A percentile compares a stretch with the other conserved stretches of the same genome.
Evolutionary conservation across 73 alveolate species (phyloP).

Genomic region (Strombidium stylifer): DNA sequence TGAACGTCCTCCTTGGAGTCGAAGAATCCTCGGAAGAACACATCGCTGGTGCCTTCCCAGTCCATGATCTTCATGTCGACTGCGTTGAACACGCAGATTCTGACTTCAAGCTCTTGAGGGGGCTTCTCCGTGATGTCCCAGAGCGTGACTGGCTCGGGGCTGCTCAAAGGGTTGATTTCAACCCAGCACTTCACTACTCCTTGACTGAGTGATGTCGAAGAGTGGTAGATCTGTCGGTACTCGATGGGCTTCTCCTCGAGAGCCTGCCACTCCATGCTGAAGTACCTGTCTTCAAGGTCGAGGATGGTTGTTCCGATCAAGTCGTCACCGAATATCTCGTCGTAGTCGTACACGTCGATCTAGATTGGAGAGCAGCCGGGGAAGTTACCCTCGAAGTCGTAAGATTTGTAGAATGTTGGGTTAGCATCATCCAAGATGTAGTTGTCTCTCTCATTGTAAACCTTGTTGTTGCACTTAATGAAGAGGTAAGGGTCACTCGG

Average conservation of each 20-base stretch:
- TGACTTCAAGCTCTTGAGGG: conserved; percentile 71
- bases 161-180: conserved; percentile 82
- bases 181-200: conserved; percentile 94
- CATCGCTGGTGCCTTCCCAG: conserved; percentile 86
- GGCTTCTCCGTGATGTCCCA: conserved; percentile 92
- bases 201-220: conserved; percentile 79
- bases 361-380: conserved; percentile 94
- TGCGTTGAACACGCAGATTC: conserved; percentile 89
- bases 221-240: conserved; percentile 82
- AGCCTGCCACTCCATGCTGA: conserved; percentile 87
- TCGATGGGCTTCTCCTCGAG: conserved; percentile 94
- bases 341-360: conserved; percentile 93
- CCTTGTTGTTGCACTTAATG: conserved; percentile 79
- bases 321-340: conserved; percentile 93
- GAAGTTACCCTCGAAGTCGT: conserved; percentile 82
- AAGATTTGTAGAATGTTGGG: conserved; percentile 83
- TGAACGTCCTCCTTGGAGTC: conserved; percentile 61
- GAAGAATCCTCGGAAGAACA: conserved; percentile 70
- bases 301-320: conserved; percentile 89
- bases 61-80: conserved; percentile 74
- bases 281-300: conserved; percentile 98
- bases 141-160: conserved; percentile 66
- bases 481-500: conserved; percentile 94
- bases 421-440: conserved; percentile 78
- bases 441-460: conserved; percentile 72